Conservation (phyloP, 2,329 filamentous ascomycete genomes). For the Elsinoe batatas region DNA sequence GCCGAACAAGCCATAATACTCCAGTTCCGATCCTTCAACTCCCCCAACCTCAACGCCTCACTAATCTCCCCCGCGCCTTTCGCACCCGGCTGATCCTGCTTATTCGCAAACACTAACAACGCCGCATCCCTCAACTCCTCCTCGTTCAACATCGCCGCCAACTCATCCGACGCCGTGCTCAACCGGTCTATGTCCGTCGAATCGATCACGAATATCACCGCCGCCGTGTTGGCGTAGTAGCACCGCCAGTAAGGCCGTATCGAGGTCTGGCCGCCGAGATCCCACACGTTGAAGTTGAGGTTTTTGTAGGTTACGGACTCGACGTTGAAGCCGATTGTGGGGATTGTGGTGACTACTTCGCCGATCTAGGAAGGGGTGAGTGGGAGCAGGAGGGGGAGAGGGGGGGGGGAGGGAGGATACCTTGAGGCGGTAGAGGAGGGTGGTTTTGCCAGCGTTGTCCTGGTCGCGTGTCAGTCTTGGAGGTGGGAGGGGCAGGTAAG, state of each 20-base stretch:
- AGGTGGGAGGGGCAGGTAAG: not conserved
- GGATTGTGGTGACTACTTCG: slow-evolving; percentile 97
- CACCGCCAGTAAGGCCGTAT: slow-evolving; percentile 98
- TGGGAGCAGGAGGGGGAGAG: not conserved
- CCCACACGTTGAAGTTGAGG: slow-evolving; percentile 98
- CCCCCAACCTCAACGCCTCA: slow-evolving; percentile 79
- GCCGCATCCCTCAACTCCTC: slow-evolving; percentile 91
- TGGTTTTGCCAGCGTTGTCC: slow-evolving; percentile 99
- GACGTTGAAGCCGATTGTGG: slow-evolving; percentile 98
- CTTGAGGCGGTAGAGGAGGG: slow-evolving; percentile 90
- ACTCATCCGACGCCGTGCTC: slow-evolving; percentile 83
- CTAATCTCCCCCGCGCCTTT: slow-evolving; percentile 96
- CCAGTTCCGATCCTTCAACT: slow-evolving; percentile 95
- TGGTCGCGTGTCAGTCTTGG: slow-evolving; percentile 31
- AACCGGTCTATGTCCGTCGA: slow-evolving; percentile 94
- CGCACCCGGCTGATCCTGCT: slow-evolving; percentile 94
- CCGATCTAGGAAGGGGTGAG: slow-evolving; percentile 57
- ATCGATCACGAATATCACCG: slow-evolving; percentile 97
- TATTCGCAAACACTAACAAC: slow-evolving; percentile 93
- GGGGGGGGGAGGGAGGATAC: slow-evolving; percentile 35
- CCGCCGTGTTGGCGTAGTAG: slow-evolving; percentile 97
- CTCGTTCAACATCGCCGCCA: slow-evolving; percentile 91
- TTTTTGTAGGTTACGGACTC: slow-evolving; percentile 98
- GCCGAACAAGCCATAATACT: slow-evolving; percentile 97
- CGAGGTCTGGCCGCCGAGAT: slow-evolving; percentile 94